Base-by-base conservation (phyloP, 176 grass and related monocot genomes). In the Cenchrus americanus region DNA sequence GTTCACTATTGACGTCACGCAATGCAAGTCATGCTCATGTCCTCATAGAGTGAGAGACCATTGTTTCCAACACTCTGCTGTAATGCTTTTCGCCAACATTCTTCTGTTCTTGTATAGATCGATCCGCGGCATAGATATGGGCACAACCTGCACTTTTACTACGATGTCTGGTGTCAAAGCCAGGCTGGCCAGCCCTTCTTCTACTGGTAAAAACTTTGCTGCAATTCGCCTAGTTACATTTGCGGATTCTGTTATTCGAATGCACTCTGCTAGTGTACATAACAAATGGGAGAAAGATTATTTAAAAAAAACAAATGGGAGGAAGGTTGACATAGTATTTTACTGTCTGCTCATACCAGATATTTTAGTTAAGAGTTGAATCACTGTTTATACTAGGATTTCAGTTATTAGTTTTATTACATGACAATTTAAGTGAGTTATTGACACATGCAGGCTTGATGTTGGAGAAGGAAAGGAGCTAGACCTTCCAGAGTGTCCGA, bases 101-200 rank as follows among this genome's bases (percentile, higher is more conserved):
- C 14, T 47, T 81, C 40, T 83, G 22, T 68, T 26, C 2, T 27
- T 72, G 19, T 60, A 48, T 64, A 90, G 92, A 94, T 97, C 80
- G 92, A 97, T 82, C 94, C 94, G 49, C 86, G 90, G 21, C 94
- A 97, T 58, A 79, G 92, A 4, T 94, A 94, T 59, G 92, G 95
- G 0, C 92, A 94, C 65, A 94, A 92, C 69, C 84, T 97, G 48
- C 92, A 94, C 21, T 82, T 86, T 57, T 97, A 97, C 80, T 94
- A 92, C 80, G 85, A 91, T 23, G 70, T 13, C 12, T 97, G 95
- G 95, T 77, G 68, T 68, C 30, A 88, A 83, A 94, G 92, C 75
- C 72, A 93, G 70, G 93, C 87, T 42, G 91, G 93, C 54, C 84
- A 94, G 69, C 95, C 95, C 8, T 97, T 94, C 90, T 97, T 97